These are phyloP conservation scores for Xylaria sp. DNA, from an alignment of 2,329 filamentous ascomycete genomes.

Conservation along the genomic window DNA sequence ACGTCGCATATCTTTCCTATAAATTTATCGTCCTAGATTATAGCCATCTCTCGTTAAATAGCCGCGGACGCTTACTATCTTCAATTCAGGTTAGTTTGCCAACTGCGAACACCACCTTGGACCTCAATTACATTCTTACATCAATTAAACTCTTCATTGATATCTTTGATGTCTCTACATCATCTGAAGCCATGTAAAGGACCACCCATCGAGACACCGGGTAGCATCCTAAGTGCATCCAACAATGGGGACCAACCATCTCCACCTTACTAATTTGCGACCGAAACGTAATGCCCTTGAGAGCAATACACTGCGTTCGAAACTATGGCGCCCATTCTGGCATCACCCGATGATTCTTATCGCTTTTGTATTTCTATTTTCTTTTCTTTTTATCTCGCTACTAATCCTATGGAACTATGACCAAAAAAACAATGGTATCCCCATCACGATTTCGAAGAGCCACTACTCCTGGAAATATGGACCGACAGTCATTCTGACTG, in stretches of 20 bases:
- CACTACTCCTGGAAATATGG: slow-evolving; percentile 12
- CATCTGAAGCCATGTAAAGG: background rate
- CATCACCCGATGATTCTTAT: background rate
- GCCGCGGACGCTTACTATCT: background rate
- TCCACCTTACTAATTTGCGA: background rate
- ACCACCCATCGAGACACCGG: background rate
- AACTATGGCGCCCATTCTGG: background rate
- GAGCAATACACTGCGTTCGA: background rate
- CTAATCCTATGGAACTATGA: slow-evolving; percentile 5
- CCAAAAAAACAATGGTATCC: background rate
- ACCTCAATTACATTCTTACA: background rate
- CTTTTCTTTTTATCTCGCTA: background rate
- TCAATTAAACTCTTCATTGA: background rate
- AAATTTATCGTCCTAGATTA: background rate
- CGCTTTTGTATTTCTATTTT: background rate
- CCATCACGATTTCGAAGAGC: background rate
- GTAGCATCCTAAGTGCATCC: background rate
- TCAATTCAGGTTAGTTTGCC: background rate
- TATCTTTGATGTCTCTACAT: background rate
- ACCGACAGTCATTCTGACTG: background rate
- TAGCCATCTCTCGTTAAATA: background rate
- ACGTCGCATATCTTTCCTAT: background rate
- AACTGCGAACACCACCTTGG: background rate
- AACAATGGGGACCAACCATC: background rate
- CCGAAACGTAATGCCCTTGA: background rate